Conservation (phyloP, 1,284 basidiomycete species). For the Phaffia rhodozyma region DNA sequence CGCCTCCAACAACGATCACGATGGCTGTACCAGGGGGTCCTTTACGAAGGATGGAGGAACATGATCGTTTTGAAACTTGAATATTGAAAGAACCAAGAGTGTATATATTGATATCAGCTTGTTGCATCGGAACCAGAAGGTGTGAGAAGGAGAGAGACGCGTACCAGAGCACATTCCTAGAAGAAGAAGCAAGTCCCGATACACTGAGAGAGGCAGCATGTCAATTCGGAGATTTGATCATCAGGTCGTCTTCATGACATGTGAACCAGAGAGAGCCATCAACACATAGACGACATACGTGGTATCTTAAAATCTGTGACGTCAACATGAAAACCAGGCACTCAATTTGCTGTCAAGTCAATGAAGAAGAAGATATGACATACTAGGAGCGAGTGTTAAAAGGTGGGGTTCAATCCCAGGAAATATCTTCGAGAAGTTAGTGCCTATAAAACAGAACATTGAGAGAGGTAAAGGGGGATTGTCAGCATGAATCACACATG, state of each 20-base stretch:
- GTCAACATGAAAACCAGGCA: too few relatives aligned
- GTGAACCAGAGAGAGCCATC: too few relatives aligned
- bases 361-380: neutral
- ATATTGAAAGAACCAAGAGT: too few relatives aligned
- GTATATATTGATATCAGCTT: neutral
- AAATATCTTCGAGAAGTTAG: conserved; percentile 79
- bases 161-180: conserved; percentile 65
- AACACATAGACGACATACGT: conserved; percentile 17
- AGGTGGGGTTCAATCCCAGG: conserved; percentile 89
- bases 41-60: conserved; percentile 69
- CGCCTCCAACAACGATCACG: conserved; percentile 93
- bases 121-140: neutral
- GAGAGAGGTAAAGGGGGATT: neutral
- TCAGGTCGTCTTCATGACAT: too few relatives aligned
- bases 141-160: neutral
- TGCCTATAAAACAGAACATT: conserved; percentile 43
- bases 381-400: conserved; percentile 53
- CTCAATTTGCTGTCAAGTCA: neutral
- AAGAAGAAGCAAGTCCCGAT: conserved; percentile 75
- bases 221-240: too few relatives aligned
- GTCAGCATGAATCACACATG: neutral
- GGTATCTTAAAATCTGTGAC: conserved; percentile 67
- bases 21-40: conserved; percentile 57
- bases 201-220: conserved; percentile 39
- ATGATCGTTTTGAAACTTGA: conserved; percentile 70